Conservation (phyloP, 306 rosid species). For the Trifolium dubium region DNA sequence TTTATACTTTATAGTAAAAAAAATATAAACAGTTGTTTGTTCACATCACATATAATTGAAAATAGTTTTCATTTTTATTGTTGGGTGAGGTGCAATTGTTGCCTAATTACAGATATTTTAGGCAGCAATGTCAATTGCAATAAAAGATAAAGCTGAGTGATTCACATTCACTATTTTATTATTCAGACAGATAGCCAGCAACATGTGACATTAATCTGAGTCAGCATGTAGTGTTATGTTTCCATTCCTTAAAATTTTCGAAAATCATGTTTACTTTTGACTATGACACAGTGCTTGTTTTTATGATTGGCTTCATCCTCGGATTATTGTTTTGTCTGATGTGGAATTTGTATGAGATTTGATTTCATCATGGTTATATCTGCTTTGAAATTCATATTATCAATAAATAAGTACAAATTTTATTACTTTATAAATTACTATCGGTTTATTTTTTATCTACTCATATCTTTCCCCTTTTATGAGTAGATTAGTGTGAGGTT, state of each 20-base stretch:
- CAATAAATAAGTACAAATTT: too few species aligned
- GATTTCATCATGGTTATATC: too few species aligned
- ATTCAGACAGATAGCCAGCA: background rate
- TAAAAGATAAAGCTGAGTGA: background rate
- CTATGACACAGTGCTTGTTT: background rate
- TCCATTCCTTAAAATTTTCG: background rate
- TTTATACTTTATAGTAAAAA: too few species aligned
- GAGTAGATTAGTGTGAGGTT: too few species aligned
- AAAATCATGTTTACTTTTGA: slow-evolving; percentile 12
- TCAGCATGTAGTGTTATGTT: slow-evolving; percentile 13
- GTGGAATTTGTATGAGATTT: background rate
- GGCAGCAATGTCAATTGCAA: too few species aligned
- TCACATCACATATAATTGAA: background rate
- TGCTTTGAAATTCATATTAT: too few species aligned
- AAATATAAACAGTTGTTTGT: background rate
- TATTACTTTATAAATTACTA: too few species aligned
- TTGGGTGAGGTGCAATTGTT: background rate
- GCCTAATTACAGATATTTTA: too few species aligned
- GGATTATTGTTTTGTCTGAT: background rate
- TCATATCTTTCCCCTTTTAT: too few species aligned
- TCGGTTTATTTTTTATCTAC: too few species aligned
- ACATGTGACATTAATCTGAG: slow-evolving; percentile 34
- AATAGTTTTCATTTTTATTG: background rate
- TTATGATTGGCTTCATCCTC: background rate
- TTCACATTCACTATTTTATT: background rate